Evolutionary conservation across 129 eudicot species (phyloP).

Genomic region (Pittosporum tobira): DNA sequence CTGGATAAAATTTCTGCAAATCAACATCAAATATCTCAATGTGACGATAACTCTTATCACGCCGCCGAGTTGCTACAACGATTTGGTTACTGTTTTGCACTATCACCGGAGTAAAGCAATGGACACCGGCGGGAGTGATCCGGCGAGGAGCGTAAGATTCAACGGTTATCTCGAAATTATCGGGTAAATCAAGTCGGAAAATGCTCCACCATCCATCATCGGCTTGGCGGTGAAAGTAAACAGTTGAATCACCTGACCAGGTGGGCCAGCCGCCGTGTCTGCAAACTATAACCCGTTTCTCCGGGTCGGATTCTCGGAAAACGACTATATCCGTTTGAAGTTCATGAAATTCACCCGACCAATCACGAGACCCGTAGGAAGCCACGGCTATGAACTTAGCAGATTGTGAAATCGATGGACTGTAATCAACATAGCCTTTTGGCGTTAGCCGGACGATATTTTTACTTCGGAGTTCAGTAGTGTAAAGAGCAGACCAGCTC

Average conservation of each 20-base stretch:
- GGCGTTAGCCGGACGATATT: constrained; percentile 44
- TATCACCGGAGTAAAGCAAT: constrained; percentile 75
- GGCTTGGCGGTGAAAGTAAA: constrained; percentile 71
- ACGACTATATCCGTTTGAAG: constrained; percentile 58
- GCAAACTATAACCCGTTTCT: constrained; percentile 25
- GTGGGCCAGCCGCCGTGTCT: constrained; percentile 84
- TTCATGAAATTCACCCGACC: constrained; percentile 72
- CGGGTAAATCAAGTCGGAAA: constrained; percentile 33
- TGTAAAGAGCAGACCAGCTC: constrained; percentile 76
- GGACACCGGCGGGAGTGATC: constrained; percentile 74
- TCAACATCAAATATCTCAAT: constrained; percentile 60
- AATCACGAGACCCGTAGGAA: constrained; percentile 44
- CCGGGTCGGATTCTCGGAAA: constrained; percentile 36
- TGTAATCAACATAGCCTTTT: constrained; percentile 42
- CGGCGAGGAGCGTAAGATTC: constrained; percentile 34
- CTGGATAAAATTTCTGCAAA: constrained; percentile 30
- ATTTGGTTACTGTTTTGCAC: constrained; percentile 25
- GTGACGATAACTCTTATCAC: constrained; percentile 40
- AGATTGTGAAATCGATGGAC: constrained; percentile 56
- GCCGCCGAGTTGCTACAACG: constrained; percentile 66
- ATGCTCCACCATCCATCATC: constrained; percentile 96
- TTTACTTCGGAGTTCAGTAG: constrained; percentile 8
- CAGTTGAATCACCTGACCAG: constrained; percentile 47
- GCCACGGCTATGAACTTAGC: constrained; percentile 65
- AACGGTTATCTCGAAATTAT: constrained; percentile 3